Evolutionary conservation across 371 early-diverging fungal species (phyloP), one percentile per base, ranked within the genome.

Genomic region (Saksenaea vasiformis): DNA sequence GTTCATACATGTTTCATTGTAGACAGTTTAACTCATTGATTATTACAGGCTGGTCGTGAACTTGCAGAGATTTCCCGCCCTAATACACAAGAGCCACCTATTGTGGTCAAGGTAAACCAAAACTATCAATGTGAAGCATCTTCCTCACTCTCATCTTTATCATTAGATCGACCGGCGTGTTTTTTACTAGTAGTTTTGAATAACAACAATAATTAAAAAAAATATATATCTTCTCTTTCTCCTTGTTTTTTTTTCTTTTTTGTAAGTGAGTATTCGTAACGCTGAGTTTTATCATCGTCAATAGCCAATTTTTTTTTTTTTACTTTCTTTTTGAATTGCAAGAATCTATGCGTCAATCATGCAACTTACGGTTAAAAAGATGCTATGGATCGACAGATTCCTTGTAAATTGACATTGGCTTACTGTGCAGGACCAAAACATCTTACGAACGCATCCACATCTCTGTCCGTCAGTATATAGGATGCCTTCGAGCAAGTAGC

Each of bases 81-180:
- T 17, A 85, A 86, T n/a, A 90, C 95, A 2, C 88, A 88, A 69
- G 93, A 92, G 19, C 96, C 96, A 38, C 96, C 96, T 24, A 94
- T 96, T 66, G 88, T 92, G 44, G 89, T 95, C 65, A 78, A 78
- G 60, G 71, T 69, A 70, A 64, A 38, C 58, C 15, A 7, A 13
- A 24, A 55, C 15, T 28, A 28, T 35, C 15, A 37, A n/a, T 43
- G 34, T 13, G 34, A 28, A 13, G 0, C 36, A 15, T 38, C 36
- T 56, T 22, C 24, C n/a, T 56, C 13, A 34, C 13, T 17, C 17
- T 35, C n/a, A 13, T 47, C 1, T n/a, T 37, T 60, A 22, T 24
- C 27, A 54, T 61, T 61, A 64, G 59, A 39, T 59, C 17, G 64
- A 66, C 54, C 63, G 62, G 38, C 39, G 71, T 56, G 68, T 74